Conservation (phyloP, 495 filamentous ascomycete species). For the Saxispiralis lemnorum region DNA sequence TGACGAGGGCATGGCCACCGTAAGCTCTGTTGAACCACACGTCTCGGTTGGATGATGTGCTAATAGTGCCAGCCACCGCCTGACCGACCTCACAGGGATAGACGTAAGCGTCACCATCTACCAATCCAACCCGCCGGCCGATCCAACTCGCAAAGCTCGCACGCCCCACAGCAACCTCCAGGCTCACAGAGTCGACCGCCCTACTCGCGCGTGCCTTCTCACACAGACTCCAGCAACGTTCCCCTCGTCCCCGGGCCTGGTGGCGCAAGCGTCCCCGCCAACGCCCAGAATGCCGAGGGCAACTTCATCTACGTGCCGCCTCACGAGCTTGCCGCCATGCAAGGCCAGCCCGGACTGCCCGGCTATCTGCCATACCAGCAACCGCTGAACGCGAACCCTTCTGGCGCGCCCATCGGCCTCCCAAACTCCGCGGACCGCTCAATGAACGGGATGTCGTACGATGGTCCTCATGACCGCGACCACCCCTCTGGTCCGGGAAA, state of each 20-base stretch:
- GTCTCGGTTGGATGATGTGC: neutral
- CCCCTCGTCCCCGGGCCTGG: constrained; percentile 3
- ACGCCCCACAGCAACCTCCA: constrained; percentile 3
- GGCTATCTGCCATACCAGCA: neutral
- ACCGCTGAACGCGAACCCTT: constrained; percentile 1
- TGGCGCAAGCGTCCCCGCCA: constrained; percentile 1
- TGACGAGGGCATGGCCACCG: constrained; percentile 40
- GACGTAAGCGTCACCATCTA: constrained; percentile 2
- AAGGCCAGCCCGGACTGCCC: neutral
- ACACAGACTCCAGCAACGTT: neutral
- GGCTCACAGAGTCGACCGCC: neutral
- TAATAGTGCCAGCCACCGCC: constrained; percentile 6
- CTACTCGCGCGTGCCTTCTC: constrained; percentile 1
- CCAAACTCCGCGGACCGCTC: neutral
- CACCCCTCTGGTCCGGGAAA: constrained; percentile 1
- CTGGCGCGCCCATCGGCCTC: constrained; percentile 2
- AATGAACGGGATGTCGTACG: constrained; percentile 1
- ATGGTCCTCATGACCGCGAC: constrained; percentile 1
- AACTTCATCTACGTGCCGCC: constrained; percentile 1
- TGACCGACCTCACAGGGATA: constrained; percentile 15
- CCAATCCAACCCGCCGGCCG: neutral
- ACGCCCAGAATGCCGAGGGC: constrained; percentile 1
- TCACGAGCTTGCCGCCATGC: neutral
- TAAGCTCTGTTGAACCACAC: constrained; percentile 24
- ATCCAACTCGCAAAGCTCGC: neutral